A percentile compares a stretch with the other conserved stretches of the same genome.
Evolutionary conservation across 768 basidiomycete species (phyloP).

Genomic region (Pleurotus pulmonarius): DNA sequence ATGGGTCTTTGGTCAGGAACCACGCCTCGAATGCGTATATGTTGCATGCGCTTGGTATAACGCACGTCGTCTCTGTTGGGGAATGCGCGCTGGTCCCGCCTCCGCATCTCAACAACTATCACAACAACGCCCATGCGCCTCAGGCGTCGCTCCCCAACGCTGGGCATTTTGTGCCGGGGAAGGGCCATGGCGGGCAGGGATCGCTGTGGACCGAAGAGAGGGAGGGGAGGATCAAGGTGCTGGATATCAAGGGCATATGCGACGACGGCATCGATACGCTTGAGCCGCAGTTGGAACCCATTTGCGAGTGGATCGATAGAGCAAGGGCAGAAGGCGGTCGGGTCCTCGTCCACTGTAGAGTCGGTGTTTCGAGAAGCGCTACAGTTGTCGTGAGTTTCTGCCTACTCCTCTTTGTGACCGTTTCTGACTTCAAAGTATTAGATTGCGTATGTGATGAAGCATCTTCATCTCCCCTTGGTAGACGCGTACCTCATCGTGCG

Average conservation of each 20-base stretch:
- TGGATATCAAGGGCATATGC: conserved; percentile 89
- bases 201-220: conserved; percentile 86
- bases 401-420: conserved; percentile 2
- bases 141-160: not conserved
- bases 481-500: conserved; percentile 94
- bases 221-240: conserved; percentile 84
- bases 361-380: conserved; percentile 95
- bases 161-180: conserved; percentile 36
- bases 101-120: conserved; percentile 32
- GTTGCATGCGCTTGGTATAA: conserved; percentile 93
- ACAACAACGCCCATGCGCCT: not conserved
- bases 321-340: conserved; percentile 82
- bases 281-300: conserved; percentile 81
- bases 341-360: conserved; percentile 94
- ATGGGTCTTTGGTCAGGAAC: conserved; percentile 47
- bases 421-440: conserved; percentile 19
- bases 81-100: conserved; percentile 91
- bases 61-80: conserved; percentile 95
- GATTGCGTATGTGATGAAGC: conserved; percentile 98
- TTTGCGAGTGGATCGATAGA: conserved; percentile 91
- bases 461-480: conserved; percentile 78
- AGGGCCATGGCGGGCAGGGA: conserved; percentile 52
- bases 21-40: conserved; percentile 94
- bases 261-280: conserved; percentile 97
- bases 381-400: conserved; percentile 72